These are phyloP conservation scores for Pneumocystis jirovecii DNA, from an alignment of 1,139 yeast genomes.

Conservation along the genomic window DNA sequence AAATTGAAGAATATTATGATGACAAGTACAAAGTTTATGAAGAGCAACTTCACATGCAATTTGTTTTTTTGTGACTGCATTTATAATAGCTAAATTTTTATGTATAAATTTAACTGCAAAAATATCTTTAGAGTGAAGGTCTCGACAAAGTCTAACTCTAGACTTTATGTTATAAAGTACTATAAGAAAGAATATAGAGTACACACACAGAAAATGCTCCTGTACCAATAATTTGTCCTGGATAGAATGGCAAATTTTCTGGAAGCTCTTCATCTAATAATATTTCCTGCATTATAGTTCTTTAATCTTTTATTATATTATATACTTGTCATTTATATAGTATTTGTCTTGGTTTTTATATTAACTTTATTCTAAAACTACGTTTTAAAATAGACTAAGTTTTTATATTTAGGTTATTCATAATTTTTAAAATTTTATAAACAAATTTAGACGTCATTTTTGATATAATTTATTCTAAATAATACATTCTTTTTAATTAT, in stretches of 20 bases:
- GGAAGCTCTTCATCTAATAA: constrained; percentile 3
- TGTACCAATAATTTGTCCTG: constrained; percentile 10
- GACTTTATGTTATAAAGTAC: constrained; percentile 18
- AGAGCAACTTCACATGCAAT: constrained; percentile 39
- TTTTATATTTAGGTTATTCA: not conserved
- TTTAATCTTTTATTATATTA: not conserved
- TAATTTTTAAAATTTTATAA: not conserved
- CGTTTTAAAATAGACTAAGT: not conserved
- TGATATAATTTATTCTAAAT: not conserved
- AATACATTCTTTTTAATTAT: not conserved
- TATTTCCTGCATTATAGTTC: not conserved
- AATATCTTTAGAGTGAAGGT: constrained; percentile 15
- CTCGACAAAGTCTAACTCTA: constrained; percentile 19
- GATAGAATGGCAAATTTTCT: constrained; percentile 7
- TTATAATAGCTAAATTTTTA: constrained; percentile 21
- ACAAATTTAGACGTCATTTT: not conserved
- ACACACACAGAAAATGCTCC: constrained; percentile 17
- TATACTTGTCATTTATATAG: not conserved
- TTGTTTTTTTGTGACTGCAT: constrained; percentile 31
- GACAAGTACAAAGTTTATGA: constrained; percentile 39
- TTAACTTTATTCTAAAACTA: not conserved
- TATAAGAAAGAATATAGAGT: constrained; percentile 15
- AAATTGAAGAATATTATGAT: constrained; percentile 42
- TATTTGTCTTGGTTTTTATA: not conserved
- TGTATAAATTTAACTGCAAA: constrained; percentile 47